Evolutionary conservation across 345 rosid genomes (phyloP).

Genomic region (Eucalyptus decipiens): DNA sequence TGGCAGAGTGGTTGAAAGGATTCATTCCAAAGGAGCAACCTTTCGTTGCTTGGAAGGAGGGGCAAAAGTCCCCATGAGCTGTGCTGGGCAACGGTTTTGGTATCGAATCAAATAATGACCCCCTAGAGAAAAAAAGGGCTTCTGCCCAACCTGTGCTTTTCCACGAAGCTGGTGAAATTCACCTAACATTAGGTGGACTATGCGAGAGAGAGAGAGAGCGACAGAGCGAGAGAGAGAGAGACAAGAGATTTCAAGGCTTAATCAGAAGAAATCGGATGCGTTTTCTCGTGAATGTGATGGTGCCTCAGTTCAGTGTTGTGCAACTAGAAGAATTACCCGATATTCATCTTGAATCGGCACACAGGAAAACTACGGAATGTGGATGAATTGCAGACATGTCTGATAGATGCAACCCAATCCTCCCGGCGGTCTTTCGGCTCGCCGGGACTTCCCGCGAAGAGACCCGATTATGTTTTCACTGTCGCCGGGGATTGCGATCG

Average conservation of each 20-base stretch:
- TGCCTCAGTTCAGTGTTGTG: background rate
- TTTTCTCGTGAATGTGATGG: background rate
- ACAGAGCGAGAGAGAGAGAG: background rate
- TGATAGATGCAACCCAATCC: background rate
- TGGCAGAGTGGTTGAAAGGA: background rate
- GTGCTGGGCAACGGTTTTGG: background rate
- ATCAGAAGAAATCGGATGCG: background rate
- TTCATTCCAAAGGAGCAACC: background rate
- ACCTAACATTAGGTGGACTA: background rate
- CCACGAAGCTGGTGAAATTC: background rate
- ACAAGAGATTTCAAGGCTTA: background rate
- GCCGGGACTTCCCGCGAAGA: rapidly evolving
- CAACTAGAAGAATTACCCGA: background rate
- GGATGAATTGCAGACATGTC: background rate
- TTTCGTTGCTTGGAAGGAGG: background rate
- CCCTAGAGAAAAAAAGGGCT: background rate
- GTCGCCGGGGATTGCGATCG: background rate
- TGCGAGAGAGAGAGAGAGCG: background rate
- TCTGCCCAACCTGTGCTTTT: background rate
- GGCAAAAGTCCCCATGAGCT: background rate
- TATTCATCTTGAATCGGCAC: background rate
- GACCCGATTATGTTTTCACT: background rate
- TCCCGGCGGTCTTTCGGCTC: background rate
- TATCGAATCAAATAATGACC: background rate
- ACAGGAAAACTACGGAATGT: too few relatives aligned